Conservation (phyloP, 495 filamentous ascomycete species). For the Podospora pseudoanserina region DNA sequence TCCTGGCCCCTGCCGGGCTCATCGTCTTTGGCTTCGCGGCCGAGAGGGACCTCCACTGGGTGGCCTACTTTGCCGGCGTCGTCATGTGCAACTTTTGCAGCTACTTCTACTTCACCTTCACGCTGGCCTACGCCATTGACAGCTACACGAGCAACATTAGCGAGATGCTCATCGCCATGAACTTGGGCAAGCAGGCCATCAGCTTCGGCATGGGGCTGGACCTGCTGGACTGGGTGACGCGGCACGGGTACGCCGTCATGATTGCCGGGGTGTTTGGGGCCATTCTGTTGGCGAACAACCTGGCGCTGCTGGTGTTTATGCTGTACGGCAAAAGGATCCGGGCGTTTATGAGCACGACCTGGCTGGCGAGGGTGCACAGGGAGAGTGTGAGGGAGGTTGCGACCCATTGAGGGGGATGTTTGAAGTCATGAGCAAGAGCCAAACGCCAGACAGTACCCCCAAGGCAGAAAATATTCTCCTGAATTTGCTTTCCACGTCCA, state of each 20-base stretch:
- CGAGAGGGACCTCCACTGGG: slow-evolving; percentile 52
- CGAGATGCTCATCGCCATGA: slow-evolving; percentile 68
- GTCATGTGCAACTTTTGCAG: slow-evolving; percentile 50
- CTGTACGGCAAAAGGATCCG: slow-evolving; percentile 56
- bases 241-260: slow-evolving; percentile 53
- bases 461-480: too few species aligned
- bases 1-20: slow-evolving; percentile 53
- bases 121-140: slow-evolving; percentile 59
- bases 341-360: slow-evolving; percentile 45
- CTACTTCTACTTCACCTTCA: slow-evolving; percentile 59
- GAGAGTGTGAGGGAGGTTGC: slow-evolving; percentile 16
- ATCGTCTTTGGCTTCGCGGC: slow-evolving; percentile 56
- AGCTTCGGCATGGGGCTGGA: slow-evolving; percentile 59
- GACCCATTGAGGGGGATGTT: slow-evolving; percentile 4
- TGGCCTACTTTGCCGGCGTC: slow-evolving; percentile 53
- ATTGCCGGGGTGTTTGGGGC: slow-evolving; percentile 57
- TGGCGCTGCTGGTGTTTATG: slow-evolving; percentile 54
- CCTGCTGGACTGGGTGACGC: slow-evolving; percentile 56
- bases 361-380: slow-evolving; percentile 44
- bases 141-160: slow-evolving; percentile 54
- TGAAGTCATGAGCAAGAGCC: not conserved
- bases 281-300: slow-evolving; percentile 55
- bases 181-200: slow-evolving; percentile 63
- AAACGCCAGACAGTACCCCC: too few species aligned
- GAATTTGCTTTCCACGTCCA: too few species aligned